Percentiles rank a stretch among this genome's conserved stretches.
phyloP scores from a whole-genome alignment of 148 eudicot species.

The Heliamphora exappendiculata region DNA sequence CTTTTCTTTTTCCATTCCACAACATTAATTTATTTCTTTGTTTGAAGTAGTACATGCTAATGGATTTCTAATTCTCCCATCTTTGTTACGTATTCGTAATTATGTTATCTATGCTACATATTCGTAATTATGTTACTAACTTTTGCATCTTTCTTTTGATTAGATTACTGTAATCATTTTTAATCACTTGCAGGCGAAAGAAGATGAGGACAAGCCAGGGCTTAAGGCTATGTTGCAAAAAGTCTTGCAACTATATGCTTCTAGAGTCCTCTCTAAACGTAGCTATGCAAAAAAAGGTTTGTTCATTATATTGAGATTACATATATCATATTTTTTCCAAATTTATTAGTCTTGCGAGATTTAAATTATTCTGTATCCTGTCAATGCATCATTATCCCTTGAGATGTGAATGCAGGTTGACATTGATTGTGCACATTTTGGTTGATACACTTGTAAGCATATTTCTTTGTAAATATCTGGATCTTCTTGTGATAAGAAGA shows the following conservation, averaged over 20 bases:
- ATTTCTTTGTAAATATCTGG: not conserved
- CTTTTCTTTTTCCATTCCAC: not conserved
- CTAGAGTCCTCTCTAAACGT: slow-evolving; percentile 80
- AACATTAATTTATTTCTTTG: not conserved
- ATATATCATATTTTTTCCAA: not conserved
- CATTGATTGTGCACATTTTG: not conserved
- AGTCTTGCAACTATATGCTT: slow-evolving; percentile 87
- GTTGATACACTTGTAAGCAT: not conserved
- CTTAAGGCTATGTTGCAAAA: slow-evolving; percentile 96
- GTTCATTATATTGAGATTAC: not conserved
- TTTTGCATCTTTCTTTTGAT: not conserved
- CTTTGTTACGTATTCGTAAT: not conserved
- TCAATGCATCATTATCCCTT: not conserved
- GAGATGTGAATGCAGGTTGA: not conserved
- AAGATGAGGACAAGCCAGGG: slow-evolving; percentile 94
- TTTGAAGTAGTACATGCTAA: not conserved
- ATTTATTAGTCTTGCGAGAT: not conserved
- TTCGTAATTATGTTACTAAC: too few species aligned
- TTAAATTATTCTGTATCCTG: not conserved
- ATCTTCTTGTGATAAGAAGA: not conserved
- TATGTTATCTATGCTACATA: too few species aligned
- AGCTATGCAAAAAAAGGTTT: slow-evolving; percentile 95
- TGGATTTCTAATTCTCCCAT: not conserved
- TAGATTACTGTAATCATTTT: slow-evolving; percentile 3
- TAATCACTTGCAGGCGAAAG: slow-evolving; percentile 56